Percentiles rank a stretch among this genome's conserved stretches.
phyloP scores from a whole-genome alignment of 352 stramenopile genomes.

The Paralagenidium karlingii region DNA sequence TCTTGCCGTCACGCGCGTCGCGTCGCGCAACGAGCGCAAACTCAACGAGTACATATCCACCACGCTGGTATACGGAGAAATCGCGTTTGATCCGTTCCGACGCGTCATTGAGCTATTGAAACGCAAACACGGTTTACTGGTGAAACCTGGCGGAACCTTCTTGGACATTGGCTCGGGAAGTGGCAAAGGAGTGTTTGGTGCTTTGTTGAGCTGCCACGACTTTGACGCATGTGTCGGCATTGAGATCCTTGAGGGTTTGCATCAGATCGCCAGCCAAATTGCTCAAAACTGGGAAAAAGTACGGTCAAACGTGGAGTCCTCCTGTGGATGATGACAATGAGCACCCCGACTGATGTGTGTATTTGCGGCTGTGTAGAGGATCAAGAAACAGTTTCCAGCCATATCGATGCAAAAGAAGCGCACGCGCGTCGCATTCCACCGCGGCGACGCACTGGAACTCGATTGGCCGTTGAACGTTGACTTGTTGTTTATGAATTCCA shows the following conservation, averaged over 20 bases:
- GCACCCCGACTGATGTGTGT: no score
- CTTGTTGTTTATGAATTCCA: conserved; percentile 85
- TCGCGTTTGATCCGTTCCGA: conserved; percentile 72
- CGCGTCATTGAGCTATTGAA: conserved; percentile 47
- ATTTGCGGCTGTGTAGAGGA: no score
- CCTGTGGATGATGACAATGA: no score
- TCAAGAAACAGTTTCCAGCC: conserved; percentile 29
- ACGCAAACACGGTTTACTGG: conserved; percentile 40
- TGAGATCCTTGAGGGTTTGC: conserved; percentile 77
- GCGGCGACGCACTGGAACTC: conserved; percentile 44
- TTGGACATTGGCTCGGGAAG: conserved; percentile 81
- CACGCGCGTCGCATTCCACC: conserved; percentile 53
- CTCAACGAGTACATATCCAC: conserved; percentile 49
- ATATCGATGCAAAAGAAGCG: conserved; percentile 58
- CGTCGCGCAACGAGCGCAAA: conserved; percentile 23
- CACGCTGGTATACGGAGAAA: conserved; percentile 83
- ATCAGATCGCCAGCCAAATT: conserved; percentile 42
- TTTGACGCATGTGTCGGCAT: conserved; percentile 80
- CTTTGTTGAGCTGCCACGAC: conserved; percentile 65
- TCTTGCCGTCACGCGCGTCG: conserved; percentile 21
- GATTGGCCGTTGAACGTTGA: conserved; percentile 58
- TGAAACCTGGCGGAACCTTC: conserved; percentile 60
- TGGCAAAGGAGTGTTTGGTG: conserved; percentile 80
- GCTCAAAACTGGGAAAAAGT: conserved; percentile 43
- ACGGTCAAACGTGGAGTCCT: no score